Conservation (phyloP, 106 monocot species). For the Iris macrosiphon region DNA sequence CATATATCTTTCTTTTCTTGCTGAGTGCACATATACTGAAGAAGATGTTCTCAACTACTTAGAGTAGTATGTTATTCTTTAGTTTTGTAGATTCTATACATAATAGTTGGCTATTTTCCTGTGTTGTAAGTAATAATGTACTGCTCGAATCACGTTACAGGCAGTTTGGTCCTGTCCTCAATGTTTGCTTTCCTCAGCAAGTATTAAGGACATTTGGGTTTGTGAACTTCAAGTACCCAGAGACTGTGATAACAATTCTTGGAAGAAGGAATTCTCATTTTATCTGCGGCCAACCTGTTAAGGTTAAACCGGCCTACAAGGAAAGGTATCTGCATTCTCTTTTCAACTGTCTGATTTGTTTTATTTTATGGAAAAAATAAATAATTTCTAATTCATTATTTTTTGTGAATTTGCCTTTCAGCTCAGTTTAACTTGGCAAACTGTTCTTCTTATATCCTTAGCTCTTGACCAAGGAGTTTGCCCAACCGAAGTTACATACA, state of each 20-base stretch:
- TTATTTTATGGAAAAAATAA: too few species aligned
- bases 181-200: conserved; percentile 63
- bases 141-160: conserved; percentile 15
- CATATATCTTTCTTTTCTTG: neutral
- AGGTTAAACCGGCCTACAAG: conserved; percentile 69
- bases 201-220: conserved; percentile 77
- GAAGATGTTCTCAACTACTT: conserved; percentile 71
- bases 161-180: conserved; percentile 60
- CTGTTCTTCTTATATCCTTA: too few species aligned
- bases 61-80: conserved; percentile 34
- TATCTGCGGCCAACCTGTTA: conserved; percentile 47
- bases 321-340: too few species aligned
- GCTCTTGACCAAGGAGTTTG: too few species aligned
- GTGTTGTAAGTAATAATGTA: too few species aligned
- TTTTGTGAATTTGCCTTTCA: too few species aligned
- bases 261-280: conserved; percentile 43
- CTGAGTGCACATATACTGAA: conserved; percentile 70
- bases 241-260: conserved; percentile 52
- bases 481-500: too few species aligned
- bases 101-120: neutral
- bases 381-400: too few species aligned
- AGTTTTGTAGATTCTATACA: neutral
- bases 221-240: conserved; percentile 47
- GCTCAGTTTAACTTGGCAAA: too few species aligned
- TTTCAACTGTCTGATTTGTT: too few species aligned